A percentile compares a stretch with the other conserved stretches of the same genome.
These are phyloP conservation scores for Epichloe festucae DNA, from an alignment of 2,329 filamentous ascomycete genomes.

Conservation along the genomic window DNA sequence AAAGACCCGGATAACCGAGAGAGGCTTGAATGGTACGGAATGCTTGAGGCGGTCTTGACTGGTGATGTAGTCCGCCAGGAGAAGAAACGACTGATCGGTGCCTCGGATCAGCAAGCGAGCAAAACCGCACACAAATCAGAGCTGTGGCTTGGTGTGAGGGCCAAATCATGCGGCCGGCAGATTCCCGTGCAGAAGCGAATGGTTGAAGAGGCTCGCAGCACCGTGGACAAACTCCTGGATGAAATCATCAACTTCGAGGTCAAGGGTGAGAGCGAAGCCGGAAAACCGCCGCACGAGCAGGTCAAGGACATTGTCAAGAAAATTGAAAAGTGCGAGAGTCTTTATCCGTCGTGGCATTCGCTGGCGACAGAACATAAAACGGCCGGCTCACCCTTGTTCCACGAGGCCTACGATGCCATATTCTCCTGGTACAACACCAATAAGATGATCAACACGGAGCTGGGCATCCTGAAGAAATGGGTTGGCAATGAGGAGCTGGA, in stretches of 20 bases:
- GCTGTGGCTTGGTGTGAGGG: constrained; percentile 79
- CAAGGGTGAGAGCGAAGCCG: constrained; percentile 82
- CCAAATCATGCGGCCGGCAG: constrained; percentile 72
- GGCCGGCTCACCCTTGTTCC: constrained; percentile 64
- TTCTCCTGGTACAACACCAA: constrained; percentile 97
- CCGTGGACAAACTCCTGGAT: constrained; percentile 64
- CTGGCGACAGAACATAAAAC: constrained; percentile 64
- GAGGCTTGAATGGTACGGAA: constrained; percentile 92
- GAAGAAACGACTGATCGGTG: constrained; percentile 86
- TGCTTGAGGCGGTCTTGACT: constrained; percentile 89
- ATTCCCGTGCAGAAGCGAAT: constrained; percentile 75
- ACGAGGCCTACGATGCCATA: constrained; percentile 75
- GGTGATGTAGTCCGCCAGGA: constrained; percentile 96
- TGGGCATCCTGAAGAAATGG: constrained; percentile 86
- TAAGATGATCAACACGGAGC: constrained; percentile 86
- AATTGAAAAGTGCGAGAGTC: constrained; percentile 75
- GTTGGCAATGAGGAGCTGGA: constrained; percentile 93
- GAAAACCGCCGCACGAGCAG: constrained; percentile 77
- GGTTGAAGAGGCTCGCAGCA: constrained; percentile 69
- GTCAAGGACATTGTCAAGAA: constrained; percentile 80
- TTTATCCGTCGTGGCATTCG: constrained; percentile 70
- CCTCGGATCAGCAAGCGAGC: constrained; percentile 43
- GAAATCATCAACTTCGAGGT: constrained; percentile 89
- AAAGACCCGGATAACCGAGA: constrained; percentile 81
- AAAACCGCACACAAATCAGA: constrained; percentile 61